Percentiles rank a stretch among this genome's conserved stretches.
Evolutionary conservation across 768 basidiomycete species (phyloP).

Genomic region (Suillus subalutaceus): DNA sequence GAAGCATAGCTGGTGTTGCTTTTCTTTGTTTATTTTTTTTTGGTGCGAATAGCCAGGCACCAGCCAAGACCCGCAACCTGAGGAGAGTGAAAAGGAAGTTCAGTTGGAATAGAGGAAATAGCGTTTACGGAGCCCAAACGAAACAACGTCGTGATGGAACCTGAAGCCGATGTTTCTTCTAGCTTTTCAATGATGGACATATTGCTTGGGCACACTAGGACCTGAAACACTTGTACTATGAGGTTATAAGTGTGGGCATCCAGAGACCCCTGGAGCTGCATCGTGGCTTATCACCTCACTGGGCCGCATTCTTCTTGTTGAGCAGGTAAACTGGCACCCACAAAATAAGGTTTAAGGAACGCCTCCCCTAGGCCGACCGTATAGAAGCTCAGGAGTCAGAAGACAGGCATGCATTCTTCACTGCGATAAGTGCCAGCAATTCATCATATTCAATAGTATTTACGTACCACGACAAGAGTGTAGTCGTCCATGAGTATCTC

Average conservation of each 20-base stretch:
- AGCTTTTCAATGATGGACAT: background rate
- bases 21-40: background rate
- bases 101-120: background rate
- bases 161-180: slow-evolving; percentile 4
- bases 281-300: background rate
- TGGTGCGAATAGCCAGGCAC: background rate
- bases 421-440: too few relatives aligned
- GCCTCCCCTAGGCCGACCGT: background rate
- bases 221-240: background rate
- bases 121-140: background rate
- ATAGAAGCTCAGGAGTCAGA: background rate
- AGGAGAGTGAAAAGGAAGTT: background rate
- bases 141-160: slow-evolving; percentile 6
- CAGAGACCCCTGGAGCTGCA: background rate
- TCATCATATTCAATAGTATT: background rate
- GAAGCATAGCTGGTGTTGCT: background rate
- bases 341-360: background rate
- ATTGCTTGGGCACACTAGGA: background rate
- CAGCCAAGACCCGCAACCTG: background rate
- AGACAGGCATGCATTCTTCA: too few relatives aligned
- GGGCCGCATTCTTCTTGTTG: background rate
- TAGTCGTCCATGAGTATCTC: background rate
- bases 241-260: background rate
- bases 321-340: background rate
- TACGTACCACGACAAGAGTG: too few relatives aligned